phyloP scores from a whole-genome alignment of 2,329 filamentous ascomycete genomes.

The Colletotrichum caudatum region DNA sequence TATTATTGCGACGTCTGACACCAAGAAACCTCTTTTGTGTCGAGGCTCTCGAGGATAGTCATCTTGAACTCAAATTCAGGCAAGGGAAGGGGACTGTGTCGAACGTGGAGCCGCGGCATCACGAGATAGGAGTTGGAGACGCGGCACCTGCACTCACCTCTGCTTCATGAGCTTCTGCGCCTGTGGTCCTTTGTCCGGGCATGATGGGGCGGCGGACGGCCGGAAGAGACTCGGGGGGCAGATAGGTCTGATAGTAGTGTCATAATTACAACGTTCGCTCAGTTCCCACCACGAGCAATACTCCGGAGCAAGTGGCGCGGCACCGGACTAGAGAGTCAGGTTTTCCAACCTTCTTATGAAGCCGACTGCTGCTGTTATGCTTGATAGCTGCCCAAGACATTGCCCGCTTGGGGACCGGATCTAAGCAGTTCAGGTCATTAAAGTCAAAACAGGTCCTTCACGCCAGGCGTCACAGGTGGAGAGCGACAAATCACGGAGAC shows the following conservation, averaged over 20 bases:
- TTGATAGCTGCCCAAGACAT: neutral
- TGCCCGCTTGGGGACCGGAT: neutral
- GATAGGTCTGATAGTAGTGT: neutral
- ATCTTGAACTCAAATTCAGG: neutral
- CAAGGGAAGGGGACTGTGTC: neutral
- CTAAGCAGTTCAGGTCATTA: too few relatives aligned
- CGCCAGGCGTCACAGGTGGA: neutral
- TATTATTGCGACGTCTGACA: neutral
- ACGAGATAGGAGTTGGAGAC: conserved; percentile 7
- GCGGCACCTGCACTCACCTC: too few relatives aligned
- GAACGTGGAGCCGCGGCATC: conserved; percentile 31
- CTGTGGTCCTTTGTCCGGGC: neutral
- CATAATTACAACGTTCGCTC: too few relatives aligned
- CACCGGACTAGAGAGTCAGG: neutral
- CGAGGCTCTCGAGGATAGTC: neutral
- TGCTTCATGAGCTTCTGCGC: neutral
- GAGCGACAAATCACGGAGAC: too few relatives aligned
- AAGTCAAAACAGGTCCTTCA: conserved; percentile 1
- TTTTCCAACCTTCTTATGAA: neutral
- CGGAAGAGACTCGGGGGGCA: neutral
- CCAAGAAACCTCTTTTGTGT: neutral
- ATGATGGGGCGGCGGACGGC: neutral
- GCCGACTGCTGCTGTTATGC: neutral
- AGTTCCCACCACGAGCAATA: neutral
- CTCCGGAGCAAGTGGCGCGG: neutral